Percentiles rank a stretch among this genome's conserved stretches.
phyloP scores from a whole-genome alignment of 805 yeast genomes.

The Pichia paraexigua region DNA sequence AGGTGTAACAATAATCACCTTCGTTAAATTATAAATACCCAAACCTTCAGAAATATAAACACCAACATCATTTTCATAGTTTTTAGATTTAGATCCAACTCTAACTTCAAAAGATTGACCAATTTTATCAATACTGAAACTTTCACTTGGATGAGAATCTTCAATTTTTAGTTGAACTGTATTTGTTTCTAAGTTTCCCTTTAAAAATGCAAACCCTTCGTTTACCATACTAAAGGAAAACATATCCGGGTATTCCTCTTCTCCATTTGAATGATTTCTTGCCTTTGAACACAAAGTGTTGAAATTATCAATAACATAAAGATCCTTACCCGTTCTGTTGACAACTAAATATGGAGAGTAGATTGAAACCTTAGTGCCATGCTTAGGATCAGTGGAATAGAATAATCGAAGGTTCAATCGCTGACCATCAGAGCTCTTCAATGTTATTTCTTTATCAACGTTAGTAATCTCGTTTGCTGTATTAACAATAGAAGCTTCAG shows the following conservation, averaged over 20 bases:
- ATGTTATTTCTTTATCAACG: constrained; percentile 35
- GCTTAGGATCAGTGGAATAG: constrained; percentile 45
- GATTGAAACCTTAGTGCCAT: constrained; percentile 60
- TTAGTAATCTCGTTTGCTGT: constrained; percentile 30
- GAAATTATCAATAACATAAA: constrained; percentile 48
- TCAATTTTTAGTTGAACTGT: constrained; percentile 60
- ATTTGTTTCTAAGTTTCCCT: constrained; percentile 39
- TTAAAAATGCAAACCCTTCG: constrained; percentile 27
- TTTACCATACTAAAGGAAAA: constrained; percentile 67
- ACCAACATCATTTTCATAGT: constrained; percentile 66
- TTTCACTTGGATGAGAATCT: constrained; percentile 64
- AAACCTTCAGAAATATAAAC: constrained; percentile 71
- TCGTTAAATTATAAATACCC: constrained; percentile 71
- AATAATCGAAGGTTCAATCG: constrained; percentile 53
- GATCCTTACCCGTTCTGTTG: constrained; percentile 66
- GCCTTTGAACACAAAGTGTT: constrained; percentile 42
- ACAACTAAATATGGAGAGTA: constrained; percentile 79
- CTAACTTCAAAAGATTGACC: constrained; percentile 64
- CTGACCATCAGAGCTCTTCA: constrained; percentile 59
- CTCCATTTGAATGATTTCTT: neutral
- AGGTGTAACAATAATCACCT: constrained; percentile 75
- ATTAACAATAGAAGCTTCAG: constrained; percentile 72
- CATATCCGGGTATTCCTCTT: constrained; percentile 49
- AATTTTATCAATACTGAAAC: constrained; percentile 79
- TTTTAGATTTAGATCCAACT: constrained; percentile 41